Conservation (phyloP, 768 basidiomycete genomes). For the Mycena kentingensis region DNA sequence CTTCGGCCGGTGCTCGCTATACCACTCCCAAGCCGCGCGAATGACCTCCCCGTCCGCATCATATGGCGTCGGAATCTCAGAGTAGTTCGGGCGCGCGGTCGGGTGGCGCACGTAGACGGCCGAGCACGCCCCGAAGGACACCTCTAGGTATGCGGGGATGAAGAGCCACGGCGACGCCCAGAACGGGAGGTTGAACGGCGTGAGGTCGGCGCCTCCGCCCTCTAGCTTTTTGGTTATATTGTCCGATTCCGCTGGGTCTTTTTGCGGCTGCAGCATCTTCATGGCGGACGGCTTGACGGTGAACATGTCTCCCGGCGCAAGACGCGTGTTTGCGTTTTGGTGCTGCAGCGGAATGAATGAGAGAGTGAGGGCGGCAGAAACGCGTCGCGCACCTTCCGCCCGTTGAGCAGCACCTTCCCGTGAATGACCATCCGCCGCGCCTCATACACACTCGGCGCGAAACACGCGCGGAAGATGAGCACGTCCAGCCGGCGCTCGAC, state of each 20-base stretch:
- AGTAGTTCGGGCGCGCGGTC: constrained; percentile 93
- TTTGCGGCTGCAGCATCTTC: constrained; percentile 58
- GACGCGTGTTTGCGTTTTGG: constrained; percentile 78
- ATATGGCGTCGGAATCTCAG: constrained; percentile 93
- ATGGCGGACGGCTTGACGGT: constrained; percentile 84
- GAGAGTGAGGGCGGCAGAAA: not conserved
- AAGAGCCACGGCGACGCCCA: constrained; percentile 92
- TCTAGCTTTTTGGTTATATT: constrained; percentile 19
- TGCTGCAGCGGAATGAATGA: constrained; percentile 52
- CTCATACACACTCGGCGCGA: constrained; percentile 87
- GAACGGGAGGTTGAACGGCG: constrained; percentile 82
- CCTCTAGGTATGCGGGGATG: constrained; percentile 88
- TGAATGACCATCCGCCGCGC: constrained; percentile 85
- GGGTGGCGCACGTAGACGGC: constrained; percentile 94
- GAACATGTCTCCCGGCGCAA: constrained; percentile 94
- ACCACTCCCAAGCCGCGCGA: constrained; percentile 96
- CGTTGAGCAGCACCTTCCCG: constrained; percentile 87
- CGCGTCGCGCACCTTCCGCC: constrained; percentile 67
- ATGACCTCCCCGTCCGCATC: constrained; percentile 94
- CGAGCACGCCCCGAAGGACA: constrained; percentile 86
- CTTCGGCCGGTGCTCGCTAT: constrained; percentile 67
- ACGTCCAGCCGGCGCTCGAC: constrained; percentile 95
- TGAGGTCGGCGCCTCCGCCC: constrained; percentile 36
- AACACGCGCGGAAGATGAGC: constrained; percentile 86
- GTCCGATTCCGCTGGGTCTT: constrained; percentile 33